Base-by-base conservation (phyloP, 2,329 filamentous ascomycete species). In the Aspergillus fructus region DNA sequence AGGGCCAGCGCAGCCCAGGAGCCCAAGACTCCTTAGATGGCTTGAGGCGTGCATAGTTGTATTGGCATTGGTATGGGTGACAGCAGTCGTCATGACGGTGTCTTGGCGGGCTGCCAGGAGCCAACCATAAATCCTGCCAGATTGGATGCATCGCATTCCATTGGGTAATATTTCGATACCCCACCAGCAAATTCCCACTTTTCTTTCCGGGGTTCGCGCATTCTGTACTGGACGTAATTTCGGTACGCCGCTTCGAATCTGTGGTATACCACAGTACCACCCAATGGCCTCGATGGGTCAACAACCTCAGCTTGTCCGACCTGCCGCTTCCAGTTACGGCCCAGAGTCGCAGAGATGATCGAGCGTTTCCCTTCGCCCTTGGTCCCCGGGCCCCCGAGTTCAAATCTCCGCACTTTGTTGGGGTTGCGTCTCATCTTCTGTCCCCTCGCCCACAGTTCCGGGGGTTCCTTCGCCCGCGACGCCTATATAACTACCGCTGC, bases 351-450 rank as follows among this genome's bases (percentile, higher is more conserved):
- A 33, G 33, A 11, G 19, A 55, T 53, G 43, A 46, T 46, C 34
- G 27, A 30, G 43, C 62, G 59, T 47, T 64, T 64, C 60, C 62
- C 40, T 65, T 65, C 58, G 58, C 46, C 62, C 60, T 64, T 60
- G 17, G 27, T 27, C 37, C 49, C 55, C 27, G 12, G 17, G 27
- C 11, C 27, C 49, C 55, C 37, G 12, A 5, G 23, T 24, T 21
- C 23, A 9, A 42, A 42, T 42, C 51, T 47, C 50, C 58, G 54
- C 58, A 50, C 40, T 48, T 23, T 48, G 39, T 24, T 41, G 43
- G 11, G 52, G 42, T 23, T 47, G 27, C 27, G 27, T 30, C 27
- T 30, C 27, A 9, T 30, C 27, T 30, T 30, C 27, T 30, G 9
- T 30, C 4, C 19, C 4, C 19, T 39, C 30, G 27, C 19, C 51